Evolutionary conservation across 345 rosid species (phyloP).

Genomic region (Lepidium africanum): DNA sequence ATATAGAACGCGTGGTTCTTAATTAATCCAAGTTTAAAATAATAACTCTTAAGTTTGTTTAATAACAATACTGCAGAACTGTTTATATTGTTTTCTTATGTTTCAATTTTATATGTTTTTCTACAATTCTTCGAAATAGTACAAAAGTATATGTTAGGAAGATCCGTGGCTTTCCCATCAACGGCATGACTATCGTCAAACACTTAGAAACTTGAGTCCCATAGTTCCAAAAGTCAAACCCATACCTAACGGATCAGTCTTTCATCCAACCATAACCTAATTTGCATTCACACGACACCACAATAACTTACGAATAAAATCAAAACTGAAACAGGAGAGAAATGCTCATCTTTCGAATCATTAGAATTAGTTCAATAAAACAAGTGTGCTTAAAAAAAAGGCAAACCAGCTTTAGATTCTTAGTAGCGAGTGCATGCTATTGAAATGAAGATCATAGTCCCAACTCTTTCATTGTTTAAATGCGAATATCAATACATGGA

Average conservation of each 20-base stretch:
- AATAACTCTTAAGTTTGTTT: no score
- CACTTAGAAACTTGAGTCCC: slow-evolving; percentile 1
- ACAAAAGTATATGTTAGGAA: slow-evolving; percentile 1
- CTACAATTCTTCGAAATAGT: background rate
- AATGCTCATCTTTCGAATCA: background rate
- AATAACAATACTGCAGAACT: background rate
- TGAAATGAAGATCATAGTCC: background rate
- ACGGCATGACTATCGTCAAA: slow-evolving; percentile 7
- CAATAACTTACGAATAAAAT: background rate
- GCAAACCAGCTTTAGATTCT: no score
- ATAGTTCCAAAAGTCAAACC: slow-evolving; percentile 14
- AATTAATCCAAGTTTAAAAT: background rate
- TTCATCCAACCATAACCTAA: background rate
- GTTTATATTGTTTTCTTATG: background rate
- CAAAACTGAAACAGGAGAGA: background rate
- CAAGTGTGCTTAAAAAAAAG: background rate
- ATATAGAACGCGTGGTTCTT: slow-evolving; percentile 5
- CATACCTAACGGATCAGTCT: slow-evolving; percentile 3
- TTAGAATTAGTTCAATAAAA: background rate
- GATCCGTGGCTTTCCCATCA: slow-evolving; percentile 14
- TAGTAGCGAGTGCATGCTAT: no score
- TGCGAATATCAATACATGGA: slow-evolving; percentile 3
- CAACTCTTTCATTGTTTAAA: slow-evolving; percentile 8
- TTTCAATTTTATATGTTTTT: background rate
- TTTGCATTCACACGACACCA: background rate